A percentile compares a stretch with the other conserved stretches of the same genome.
Conservation (phyloP, 352 stramenopile genomes). For the Globisporangium radiosum region DNA sequence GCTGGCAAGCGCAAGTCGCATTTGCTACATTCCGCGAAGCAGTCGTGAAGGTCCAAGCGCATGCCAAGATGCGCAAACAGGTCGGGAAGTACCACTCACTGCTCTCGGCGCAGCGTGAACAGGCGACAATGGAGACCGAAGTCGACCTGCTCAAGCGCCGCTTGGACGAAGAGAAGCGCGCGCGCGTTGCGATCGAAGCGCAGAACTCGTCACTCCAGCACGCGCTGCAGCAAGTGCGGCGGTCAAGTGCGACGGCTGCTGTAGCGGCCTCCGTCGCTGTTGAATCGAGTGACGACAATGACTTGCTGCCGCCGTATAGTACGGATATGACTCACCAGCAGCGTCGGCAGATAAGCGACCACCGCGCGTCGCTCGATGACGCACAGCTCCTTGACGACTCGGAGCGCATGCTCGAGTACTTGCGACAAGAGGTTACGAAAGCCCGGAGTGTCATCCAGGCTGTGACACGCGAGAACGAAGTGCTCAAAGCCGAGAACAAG, state of each 20-base stretch:
- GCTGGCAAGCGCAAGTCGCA: slow-evolving; percentile 35
- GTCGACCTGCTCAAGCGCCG: slow-evolving; percentile 67
- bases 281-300: slow-evolving; percentile 24
- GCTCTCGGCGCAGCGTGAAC: slow-evolving; percentile 55
- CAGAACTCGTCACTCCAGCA: slow-evolving; percentile 72
- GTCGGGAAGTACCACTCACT: slow-evolving; percentile 60
- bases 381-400: slow-evolving; percentile 75
- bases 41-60: slow-evolving; percentile 64
- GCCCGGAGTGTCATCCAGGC: slow-evolving; percentile 57
- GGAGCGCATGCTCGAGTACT: slow-evolving; percentile 79
- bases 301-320: slow-evolving; percentile 5
- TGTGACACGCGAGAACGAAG: slow-evolving; percentile 70
- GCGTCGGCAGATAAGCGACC: background rate
- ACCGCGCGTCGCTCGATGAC: slow-evolving; percentile 44
- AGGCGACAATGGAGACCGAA: slow-evolving; percentile 70
- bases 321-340: no score
- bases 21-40: slow-evolving; percentile 56
- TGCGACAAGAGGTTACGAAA: slow-evolving; percentile 77
- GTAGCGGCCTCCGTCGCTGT: background rate
- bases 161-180: slow-evolving; percentile 73
- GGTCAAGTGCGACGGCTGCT: slow-evolving; percentile 19
- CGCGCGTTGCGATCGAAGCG: slow-evolving; percentile 60
- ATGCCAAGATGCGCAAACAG: slow-evolving; percentile 74
- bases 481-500: slow-evolving; percentile 83
- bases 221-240: slow-evolving; percentile 52